Conservation (phyloP, 768 basidiomycete genomes). For the Dictyophora rubrovolvata region DNA sequence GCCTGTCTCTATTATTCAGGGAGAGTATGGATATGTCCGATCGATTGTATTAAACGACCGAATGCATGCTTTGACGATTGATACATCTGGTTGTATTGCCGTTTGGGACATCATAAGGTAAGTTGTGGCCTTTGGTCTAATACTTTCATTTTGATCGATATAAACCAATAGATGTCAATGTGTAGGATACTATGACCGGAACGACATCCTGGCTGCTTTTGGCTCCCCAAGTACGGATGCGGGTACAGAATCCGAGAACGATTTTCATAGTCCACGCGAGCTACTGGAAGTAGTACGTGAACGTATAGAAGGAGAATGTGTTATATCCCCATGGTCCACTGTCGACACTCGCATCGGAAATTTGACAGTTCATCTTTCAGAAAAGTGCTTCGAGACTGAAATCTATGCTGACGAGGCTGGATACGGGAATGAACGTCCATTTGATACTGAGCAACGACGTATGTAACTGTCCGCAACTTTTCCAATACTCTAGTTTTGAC, state of each 20-base stretch:
- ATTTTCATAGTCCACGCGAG: constrained; percentile 63
- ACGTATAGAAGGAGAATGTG: constrained; percentile 90
- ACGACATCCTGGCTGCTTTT: constrained; percentile 21
- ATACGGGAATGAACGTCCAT: constrained; percentile 45
- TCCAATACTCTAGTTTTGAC: neutral
- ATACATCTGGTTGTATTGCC: constrained; percentile 79
- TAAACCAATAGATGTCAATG: constrained; percentile 1
- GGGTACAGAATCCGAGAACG: constrained; percentile 12
- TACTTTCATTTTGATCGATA: neutral
- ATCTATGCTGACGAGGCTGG: constrained; percentile 91
- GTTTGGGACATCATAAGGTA: constrained; percentile 82
- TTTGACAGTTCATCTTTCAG: constrained; percentile 77
- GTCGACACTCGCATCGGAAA: constrained; percentile 88
- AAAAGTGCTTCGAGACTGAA: constrained; percentile 88
- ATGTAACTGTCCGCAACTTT: constrained; percentile 23
- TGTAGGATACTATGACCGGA: constrained; percentile 6
- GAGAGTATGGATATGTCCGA: constrained; percentile 75
- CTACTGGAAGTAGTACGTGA: constrained; percentile 81
- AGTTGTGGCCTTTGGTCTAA: neutral
- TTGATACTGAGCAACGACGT: constrained; percentile 77
- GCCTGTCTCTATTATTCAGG: constrained; percentile 65
- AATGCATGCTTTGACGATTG: constrained; percentile 82
- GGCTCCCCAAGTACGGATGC: constrained; percentile 20
- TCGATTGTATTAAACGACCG: constrained; percentile 78
- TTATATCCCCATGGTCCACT: constrained; percentile 73